These are phyloP conservation scores for Xylaria longipes DNA, from an alignment of 495 filamentous ascomycete species.

Conservation along the genomic window DNA sequence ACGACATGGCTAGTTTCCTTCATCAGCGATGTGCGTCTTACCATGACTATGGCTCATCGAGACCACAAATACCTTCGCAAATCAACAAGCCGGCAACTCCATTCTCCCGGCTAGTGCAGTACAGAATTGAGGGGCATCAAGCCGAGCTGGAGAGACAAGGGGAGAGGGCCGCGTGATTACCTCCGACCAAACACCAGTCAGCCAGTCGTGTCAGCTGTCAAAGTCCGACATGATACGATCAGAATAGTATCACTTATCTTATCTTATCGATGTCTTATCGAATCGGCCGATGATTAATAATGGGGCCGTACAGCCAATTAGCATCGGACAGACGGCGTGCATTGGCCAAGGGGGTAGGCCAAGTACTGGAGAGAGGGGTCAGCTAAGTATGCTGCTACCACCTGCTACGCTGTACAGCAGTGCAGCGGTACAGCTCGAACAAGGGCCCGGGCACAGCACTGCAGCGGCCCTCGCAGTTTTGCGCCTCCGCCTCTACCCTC, in stretches of 20 bases:
- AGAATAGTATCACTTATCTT: background rate
- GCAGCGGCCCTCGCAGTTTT: constrained; percentile 32
- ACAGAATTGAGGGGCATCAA: background rate
- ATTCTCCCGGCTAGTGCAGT: background rate
- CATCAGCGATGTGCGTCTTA: background rate
- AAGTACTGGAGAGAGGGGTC: constrained; percentile 33
- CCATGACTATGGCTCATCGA: background rate
- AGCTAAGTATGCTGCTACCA: constrained; percentile 20
- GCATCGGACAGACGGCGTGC: constrained; percentile 24
- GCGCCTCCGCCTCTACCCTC: constrained; percentile 35
- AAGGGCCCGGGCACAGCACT: constrained; percentile 13
- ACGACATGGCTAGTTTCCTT: too few species aligned
- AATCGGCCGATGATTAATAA: constrained; percentile 30
- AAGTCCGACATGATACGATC: background rate
- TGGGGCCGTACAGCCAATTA: constrained; percentile 29
- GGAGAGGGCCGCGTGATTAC: background rate
- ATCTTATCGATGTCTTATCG: constrained; percentile 41
- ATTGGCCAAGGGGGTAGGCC: constrained; percentile 19
- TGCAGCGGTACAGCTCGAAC: constrained; percentile 17
- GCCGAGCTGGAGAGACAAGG: background rate
- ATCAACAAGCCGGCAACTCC: background rate
- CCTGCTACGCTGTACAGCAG: constrained; percentile 20
- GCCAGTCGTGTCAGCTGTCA: background rate
- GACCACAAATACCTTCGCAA: background rate
- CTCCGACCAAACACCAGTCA: background rate